Evolutionary conservation across 2,329 filamentous ascomycete species (phyloP).

Genomic region (Trichophyton benhamiae): DNA sequence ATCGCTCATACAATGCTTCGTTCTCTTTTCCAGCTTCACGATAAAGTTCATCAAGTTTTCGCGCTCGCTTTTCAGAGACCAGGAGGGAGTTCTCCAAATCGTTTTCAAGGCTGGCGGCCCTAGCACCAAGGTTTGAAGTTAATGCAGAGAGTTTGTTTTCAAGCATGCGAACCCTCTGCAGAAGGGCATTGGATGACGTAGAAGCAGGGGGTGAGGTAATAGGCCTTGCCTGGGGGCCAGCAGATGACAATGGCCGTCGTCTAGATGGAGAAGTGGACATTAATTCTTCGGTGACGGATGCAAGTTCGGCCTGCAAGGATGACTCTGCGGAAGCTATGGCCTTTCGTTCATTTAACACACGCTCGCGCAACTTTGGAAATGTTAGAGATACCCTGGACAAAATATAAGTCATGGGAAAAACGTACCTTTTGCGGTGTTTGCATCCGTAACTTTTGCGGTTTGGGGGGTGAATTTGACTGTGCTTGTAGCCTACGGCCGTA

Average conservation of each 20-base stretch:
- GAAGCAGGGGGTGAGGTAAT: constrained; percentile 16
- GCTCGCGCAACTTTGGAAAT: constrained; percentile 51
- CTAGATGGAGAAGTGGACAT: constrained; percentile 29
- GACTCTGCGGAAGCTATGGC: constrained; percentile 58
- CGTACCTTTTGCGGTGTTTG: constrained; percentile 49
- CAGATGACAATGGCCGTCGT: constrained; percentile 24
- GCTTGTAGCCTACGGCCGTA: constrained; percentile 21
- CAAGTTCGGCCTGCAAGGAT: constrained; percentile 60
- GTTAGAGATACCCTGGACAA: constrained; percentile 11
- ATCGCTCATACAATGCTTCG: constrained; percentile 79
- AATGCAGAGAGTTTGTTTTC: constrained; percentile 54
- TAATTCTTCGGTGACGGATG: constrained; percentile 70
- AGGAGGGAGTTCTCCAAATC: constrained; percentile 62
- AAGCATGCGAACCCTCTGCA: constrained; percentile 49
- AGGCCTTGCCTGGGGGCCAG: constrained; percentile 20
- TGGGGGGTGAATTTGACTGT: constrained; percentile 55
- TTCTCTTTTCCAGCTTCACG: constrained; percentile 82
- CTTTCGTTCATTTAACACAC: constrained; percentile 69
- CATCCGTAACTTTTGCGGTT: constrained; percentile 56
- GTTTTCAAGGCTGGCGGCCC: constrained; percentile 51
- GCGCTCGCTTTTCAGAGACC: constrained; percentile 64
- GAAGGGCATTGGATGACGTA: constrained; percentile 16
- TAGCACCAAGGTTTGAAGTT: constrained; percentile 47
- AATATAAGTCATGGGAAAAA: neutral
- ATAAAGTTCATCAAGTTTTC: constrained; percentile 76